These are phyloP conservation scores for Lipomyces sp. DNA, from an alignment of 805 yeast genomes.

Conservation along the genomic window DNA sequence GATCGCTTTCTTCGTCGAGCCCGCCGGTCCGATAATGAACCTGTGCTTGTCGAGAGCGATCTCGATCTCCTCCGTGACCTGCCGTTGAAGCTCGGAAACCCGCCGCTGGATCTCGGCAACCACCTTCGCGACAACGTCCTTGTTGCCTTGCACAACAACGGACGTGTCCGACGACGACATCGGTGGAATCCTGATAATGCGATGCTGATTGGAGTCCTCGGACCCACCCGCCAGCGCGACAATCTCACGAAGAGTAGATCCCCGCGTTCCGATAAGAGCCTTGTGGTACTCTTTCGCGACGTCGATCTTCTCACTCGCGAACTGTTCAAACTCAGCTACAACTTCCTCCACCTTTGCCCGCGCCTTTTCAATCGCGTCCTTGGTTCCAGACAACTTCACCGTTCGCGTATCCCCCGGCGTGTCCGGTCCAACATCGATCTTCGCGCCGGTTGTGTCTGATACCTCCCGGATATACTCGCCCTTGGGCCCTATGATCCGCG, in stretches of 20 bases:
- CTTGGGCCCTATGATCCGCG: conserved; percentile 83
- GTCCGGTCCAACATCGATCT: conserved; percentile 42
- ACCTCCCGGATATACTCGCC: conserved; percentile 84
- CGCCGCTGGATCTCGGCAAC: conserved; percentile 57
- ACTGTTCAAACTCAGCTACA: conserved; percentile 62
- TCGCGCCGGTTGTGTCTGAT: conserved; percentile 59
- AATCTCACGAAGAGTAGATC: conserved; percentile 68
- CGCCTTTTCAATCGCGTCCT: conserved; percentile 70
- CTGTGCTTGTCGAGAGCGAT: conserved; percentile 52
- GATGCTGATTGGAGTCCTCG: conserved; percentile 48
- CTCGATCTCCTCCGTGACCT: conserved; percentile 55
- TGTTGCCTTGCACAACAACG: conserved; percentile 71
- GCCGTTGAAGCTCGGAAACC: conserved; percentile 44
- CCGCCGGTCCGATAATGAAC: conserved; percentile 72
- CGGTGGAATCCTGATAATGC: conserved; percentile 67
- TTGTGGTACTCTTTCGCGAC: conserved; percentile 75
- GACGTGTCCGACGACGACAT: conserved; percentile 49
- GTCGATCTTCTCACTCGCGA: conserved; percentile 52
- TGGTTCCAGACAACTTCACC: conserved; percentile 73
- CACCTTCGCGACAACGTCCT: conserved; percentile 62
- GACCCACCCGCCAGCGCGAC: conserved; percentile 74
- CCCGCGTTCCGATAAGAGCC: conserved; percentile 73
- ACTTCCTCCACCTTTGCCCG: conserved; percentile 57
- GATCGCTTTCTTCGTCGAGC: conserved; percentile 59
- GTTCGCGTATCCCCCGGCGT: conserved; percentile 48